Base-by-base conservation (phyloP, 345 rosid genomes). In the Chamaenerion angustifolium region DNA sequence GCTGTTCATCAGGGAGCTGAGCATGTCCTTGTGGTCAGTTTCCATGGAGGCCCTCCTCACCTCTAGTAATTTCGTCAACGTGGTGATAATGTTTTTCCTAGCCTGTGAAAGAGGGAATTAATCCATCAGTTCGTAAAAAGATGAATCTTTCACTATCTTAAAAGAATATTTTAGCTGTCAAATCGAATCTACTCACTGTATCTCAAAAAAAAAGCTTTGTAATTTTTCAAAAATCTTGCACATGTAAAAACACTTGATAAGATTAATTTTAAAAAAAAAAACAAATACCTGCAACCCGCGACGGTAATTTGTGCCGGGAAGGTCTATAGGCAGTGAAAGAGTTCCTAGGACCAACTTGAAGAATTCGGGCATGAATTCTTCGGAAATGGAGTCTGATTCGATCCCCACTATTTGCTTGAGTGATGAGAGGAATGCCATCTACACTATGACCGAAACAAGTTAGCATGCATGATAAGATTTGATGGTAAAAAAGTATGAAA, bases 401-500 rank as follows among this genome's bases (percentile, higher is more conserved):
- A 56, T 52, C 7, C 73, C 76, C 8, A 74, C 81, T 57, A 79
- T 76, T 46, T 85, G 95, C 64, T 62, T 71, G 15, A 85, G 72
- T 4, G 95, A 77, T 6, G 95, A 85, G 16, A 79, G 65, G 54
- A 85, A 73, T 15, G 85, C 88, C 95, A 85, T 85, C 90, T 85
- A 56, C 25, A 51, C 14, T 27, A 6, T 17, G 43, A 21, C 40
- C 40, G 16, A 2, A 49, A 27, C 40, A 14, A 4, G 56, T 41
- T 43, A 40, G 27, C 52, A 49, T 40, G 40, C 8, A 35, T 14
- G 15, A 15, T 5, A 35, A 2, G 12, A 49, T 31, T 17, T n/a
- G 15, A 9, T 25, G 12, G 15, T 12, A 31, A 3, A 14, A 14
- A 16, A 18, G 27, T 10, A 4, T 31, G 41, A 41, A 50, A 10